Percentiles rank a stretch among this genome's conserved stretches.
Conservation (phyloP, 768 basidiomycete genomes). For the Suillus americanus region DNA sequence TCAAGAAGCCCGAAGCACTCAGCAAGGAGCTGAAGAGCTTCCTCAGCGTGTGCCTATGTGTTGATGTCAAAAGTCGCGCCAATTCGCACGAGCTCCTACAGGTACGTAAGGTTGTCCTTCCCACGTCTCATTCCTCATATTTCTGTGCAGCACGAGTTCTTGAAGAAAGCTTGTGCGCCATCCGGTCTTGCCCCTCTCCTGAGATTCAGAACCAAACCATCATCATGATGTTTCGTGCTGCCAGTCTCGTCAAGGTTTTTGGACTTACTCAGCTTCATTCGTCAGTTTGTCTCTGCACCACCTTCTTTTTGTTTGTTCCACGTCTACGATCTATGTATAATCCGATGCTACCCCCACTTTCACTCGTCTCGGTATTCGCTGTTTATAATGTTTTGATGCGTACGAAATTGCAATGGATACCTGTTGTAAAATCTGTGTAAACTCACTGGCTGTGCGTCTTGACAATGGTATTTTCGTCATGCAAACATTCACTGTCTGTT, state of each 20-base stretch:
- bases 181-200: constrained; percentile 84
- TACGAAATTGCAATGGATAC: constrained; percentile 12
- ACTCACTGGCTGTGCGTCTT: neutral
- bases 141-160: constrained; percentile 80
- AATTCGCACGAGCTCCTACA: constrained; percentile 84
- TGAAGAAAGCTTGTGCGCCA: constrained; percentile 83
- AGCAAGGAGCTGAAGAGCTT: constrained; percentile 94
- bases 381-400: constrained; percentile 15
- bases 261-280: constrained; percentile 3
- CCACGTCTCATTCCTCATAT: constrained; percentile 8
- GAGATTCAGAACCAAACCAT: constrained; percentile 68
- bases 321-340: constrained; percentile 10
- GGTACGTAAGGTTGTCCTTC: constrained; percentile 45
- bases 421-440: constrained; percentile 21
- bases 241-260: neutral
- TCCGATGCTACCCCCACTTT: constrained; percentile 12
- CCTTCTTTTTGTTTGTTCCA: constrained; percentile 8
- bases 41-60: constrained; percentile 96
- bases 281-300: constrained; percentile 6
- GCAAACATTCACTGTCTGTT: neutral
- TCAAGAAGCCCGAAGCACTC: constrained; percentile 93
- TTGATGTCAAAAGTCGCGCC: constrained; percentile 92
- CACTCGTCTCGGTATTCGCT: constrained; percentile 10
- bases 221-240: constrained; percentile 29
- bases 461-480: neutral